Conservation (phyloP, 176 grass and related monocot species). For the Triticum urartu region DNA sequence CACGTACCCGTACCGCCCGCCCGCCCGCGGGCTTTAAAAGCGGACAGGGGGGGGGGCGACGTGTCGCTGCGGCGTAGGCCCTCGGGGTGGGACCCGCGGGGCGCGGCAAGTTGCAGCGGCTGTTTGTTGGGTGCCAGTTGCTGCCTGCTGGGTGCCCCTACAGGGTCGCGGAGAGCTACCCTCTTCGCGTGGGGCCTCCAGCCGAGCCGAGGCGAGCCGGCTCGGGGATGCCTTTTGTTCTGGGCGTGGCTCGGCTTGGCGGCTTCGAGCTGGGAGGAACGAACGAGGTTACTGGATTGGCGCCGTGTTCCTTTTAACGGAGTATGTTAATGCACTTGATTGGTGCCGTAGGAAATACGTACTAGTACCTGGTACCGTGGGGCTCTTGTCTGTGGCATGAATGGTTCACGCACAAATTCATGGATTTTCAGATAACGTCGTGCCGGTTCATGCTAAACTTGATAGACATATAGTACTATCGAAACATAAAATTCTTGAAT, state of each 20-base stretch:
- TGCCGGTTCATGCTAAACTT: neutral
- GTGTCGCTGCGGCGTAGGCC: constrained; percentile 22
- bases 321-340: too few species aligned
- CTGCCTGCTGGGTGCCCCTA: constrained; percentile 25
- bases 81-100: neutral
- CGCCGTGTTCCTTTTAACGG: neutral
- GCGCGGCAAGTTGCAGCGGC: constrained; percentile 27
- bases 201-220: neutral
- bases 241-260: neutral
- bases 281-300: neutral
- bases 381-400: neutral
- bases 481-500: too few species aligned
- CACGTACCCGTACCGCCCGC: constrained; percentile 6
- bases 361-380: too few species aligned
- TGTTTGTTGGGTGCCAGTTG: constrained; percentile 37
- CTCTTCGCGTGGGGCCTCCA: neutral
- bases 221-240: too few species aligned
- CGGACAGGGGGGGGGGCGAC: neutral
- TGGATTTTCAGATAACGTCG: neutral
- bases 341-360: too few species aligned
- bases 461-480: too few species aligned
- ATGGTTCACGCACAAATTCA: neutral
- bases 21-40: constrained; percentile 1
- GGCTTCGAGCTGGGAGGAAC: neutral
- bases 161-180: neutral